Evolutionary conservation across 805 yeast species (phyloP).

Genomic region (Hanseniaspora occidentalis): DNA sequence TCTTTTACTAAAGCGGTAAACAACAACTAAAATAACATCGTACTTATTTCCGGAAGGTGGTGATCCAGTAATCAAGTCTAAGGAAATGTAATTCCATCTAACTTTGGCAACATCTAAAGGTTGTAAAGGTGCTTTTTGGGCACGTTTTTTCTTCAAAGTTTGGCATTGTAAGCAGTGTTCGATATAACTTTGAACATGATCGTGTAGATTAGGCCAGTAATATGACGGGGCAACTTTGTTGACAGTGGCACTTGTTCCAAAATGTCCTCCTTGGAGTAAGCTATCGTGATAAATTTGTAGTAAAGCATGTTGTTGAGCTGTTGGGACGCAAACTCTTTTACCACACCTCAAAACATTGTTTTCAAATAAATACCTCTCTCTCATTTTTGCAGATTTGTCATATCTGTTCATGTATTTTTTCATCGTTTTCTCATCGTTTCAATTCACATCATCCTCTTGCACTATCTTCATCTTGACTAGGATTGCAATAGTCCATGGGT

Average conservation of each 20-base stretch:
- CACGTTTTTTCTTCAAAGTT: constrained; percentile 3
- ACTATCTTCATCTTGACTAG: too few species aligned
- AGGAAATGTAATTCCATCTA: constrained; percentile 12
- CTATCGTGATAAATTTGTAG: constrained; percentile 5
- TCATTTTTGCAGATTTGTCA: too few species aligned
- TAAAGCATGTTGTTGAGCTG: not conserved
- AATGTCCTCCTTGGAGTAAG: constrained; percentile 8
- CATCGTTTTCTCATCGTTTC: too few species aligned
- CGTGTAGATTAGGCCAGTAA: constrained; percentile 5
- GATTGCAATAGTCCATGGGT: too few species aligned
- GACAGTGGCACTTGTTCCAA: constrained; percentile 6
- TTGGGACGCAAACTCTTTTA: not conserved
- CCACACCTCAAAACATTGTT: not conserved
- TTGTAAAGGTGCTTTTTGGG: constrained; percentile 5
- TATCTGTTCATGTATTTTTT: too few species aligned
- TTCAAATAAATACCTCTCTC: too few species aligned
- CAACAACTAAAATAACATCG: constrained; percentile 11
- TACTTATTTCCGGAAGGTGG: constrained; percentile 3
- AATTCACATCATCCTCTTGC: too few species aligned
- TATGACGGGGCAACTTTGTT: constrained; percentile 4
- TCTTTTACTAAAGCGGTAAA: constrained; percentile 10
- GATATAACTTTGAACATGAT: constrained; percentile 2
- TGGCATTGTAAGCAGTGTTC: constrained; percentile 7
- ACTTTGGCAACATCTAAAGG: constrained; percentile 9
- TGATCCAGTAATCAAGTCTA: constrained; percentile 12